phyloP scores from a whole-genome alignment of 352 stramenopile genomes.

The Phytopythium mirpurense region DNA sequence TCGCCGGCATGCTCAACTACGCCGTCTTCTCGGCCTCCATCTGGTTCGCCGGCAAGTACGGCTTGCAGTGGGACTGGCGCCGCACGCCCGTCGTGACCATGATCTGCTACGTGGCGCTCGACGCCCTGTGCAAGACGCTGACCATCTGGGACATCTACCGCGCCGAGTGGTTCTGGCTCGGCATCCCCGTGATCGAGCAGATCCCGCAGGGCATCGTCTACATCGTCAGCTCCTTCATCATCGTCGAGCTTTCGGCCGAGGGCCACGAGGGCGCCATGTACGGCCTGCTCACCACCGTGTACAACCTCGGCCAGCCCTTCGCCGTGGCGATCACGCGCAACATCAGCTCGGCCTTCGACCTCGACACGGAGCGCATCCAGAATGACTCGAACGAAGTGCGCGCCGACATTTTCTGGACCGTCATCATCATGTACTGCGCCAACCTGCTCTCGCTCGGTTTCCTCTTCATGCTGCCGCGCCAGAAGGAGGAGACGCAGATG shows the following conservation, averaged over 20 bases:
- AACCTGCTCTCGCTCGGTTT: slow-evolving; percentile 48
- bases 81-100: slow-evolving; percentile 24
- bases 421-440: slow-evolving; percentile 45
- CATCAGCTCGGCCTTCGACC: slow-evolving; percentile 31
- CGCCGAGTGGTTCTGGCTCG: slow-evolving; percentile 47
- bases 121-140: slow-evolving; percentile 29
- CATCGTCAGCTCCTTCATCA: slow-evolving; percentile 53
- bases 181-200: slow-evolving; percentile 35
- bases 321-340: slow-evolving; percentile 32
- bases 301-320: slow-evolving; percentile 46
- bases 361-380: slow-evolving; percentile 43
- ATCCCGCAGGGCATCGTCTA: slow-evolving; percentile 46
- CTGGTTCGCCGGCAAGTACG: slow-evolving; percentile 47
- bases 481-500: slow-evolving; percentile 60
- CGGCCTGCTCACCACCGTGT: slow-evolving; percentile 56
- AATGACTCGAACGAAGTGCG: slow-evolving; percentile 40
- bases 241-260: slow-evolving; percentile 48
- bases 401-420: slow-evolving; percentile 41
- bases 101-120: slow-evolving; percentile 28
- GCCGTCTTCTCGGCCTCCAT: slow-evolving; percentile 26
- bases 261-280: slow-evolving; percentile 63
- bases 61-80: slow-evolving; percentile 56
- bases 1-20: slow-evolving; percentile 25
- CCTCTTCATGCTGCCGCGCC: slow-evolving; percentile 47
- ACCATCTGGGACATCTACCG: slow-evolving; percentile 51